Conservation (phyloP, 1,284 basidiomycete genomes). For the Ceraceosorus guamensis region DNA sequence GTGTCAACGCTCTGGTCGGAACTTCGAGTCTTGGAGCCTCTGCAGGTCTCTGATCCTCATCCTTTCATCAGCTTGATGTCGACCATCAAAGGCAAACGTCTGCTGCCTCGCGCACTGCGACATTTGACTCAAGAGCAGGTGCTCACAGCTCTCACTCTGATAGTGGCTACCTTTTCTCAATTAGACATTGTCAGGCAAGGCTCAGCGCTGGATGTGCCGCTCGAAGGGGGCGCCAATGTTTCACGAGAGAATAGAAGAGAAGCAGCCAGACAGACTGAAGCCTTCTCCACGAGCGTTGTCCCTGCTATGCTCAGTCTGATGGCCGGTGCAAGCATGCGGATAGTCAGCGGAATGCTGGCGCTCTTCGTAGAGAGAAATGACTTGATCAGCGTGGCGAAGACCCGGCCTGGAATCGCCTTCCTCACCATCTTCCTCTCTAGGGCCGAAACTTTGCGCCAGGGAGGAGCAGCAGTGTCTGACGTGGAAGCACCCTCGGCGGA, state of each 20-base stretch:
- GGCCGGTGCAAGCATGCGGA: conserved; percentile 66
- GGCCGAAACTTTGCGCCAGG: conserved; percentile 79
- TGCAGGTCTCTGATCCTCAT: conserved; percentile 92
- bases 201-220: conserved; percentile 14
- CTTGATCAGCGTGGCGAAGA: conserved; percentile 61
- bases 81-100: conserved; percentile 83
- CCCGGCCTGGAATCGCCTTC: conserved; percentile 80
- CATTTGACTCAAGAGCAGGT: conserved; percentile 72
- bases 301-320: conserved; percentile 78
- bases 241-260: conserved; percentile 52
- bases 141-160: conserved; percentile 78
- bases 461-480: conserved; percentile 13
- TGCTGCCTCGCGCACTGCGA: conserved; percentile 82
- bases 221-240: not conserved
- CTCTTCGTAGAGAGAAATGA: conserved; percentile 76
- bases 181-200: conserved; percentile 57
- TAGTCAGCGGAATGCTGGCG: conserved; percentile 79
- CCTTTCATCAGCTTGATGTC: conserved; percentile 89
- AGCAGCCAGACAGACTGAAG: conserved; percentile 77
- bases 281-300: conserved; percentile 75
- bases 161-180: conserved; percentile 87
- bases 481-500: conserved; percentile 53
- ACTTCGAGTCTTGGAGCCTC: conserved; percentile 76
- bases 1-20: conserved; percentile 62
- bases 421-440: conserved; percentile 85